Evolutionary conservation across 768 basidiomycete species (phyloP).

Genomic region (Calvatia gigantea): DNA sequence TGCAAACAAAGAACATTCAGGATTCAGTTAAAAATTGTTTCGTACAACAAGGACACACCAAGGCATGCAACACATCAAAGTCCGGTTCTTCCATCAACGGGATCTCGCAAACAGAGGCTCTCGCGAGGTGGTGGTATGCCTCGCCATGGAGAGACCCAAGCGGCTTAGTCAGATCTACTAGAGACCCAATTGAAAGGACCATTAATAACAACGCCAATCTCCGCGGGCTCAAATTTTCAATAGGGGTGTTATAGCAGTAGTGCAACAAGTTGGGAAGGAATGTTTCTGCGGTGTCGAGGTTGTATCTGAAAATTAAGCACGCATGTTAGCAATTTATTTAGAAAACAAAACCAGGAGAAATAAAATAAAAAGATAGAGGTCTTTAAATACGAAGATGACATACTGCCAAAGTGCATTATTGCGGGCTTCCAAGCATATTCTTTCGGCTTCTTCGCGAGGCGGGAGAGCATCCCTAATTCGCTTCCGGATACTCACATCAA

Average conservation of each 20-base stretch:
- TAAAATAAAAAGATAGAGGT: not conserved
- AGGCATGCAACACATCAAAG: slow-evolving; percentile 65
- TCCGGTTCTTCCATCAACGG: slow-evolving; percentile 75
- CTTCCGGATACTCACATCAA: slow-evolving; percentile 59
- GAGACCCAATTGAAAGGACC: slow-evolving; percentile 68
- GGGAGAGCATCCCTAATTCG: slow-evolving; percentile 64
- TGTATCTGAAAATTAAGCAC: slow-evolving; percentile 42
- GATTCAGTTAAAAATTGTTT: not conserved
- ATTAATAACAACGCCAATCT: slow-evolving; percentile 66
- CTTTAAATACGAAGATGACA: slow-evolving; percentile 24
- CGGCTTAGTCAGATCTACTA: slow-evolving; percentile 59
- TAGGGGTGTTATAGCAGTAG: slow-evolving; percentile 60
- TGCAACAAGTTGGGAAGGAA: slow-evolving; percentile 67
- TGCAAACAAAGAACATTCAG: slow-evolving; percentile 16
- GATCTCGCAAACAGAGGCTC: slow-evolving; percentile 68
- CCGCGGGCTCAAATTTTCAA: slow-evolving; percentile 60
- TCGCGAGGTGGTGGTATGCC: slow-evolving; percentile 62
- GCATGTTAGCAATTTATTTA: not conserved
- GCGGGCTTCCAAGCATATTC: slow-evolving; percentile 60
- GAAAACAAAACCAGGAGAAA: not conserved
- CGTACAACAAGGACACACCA: slow-evolving; percentile 34
- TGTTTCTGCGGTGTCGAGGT: slow-evolving; percentile 66
- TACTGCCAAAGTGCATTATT: slow-evolving; percentile 74
- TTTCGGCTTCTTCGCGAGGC: slow-evolving; percentile 51
- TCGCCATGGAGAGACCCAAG: slow-evolving; percentile 59